Base-by-base conservation (phyloP, 768 basidiomycete species). In the Boletellus ananas region DNA sequence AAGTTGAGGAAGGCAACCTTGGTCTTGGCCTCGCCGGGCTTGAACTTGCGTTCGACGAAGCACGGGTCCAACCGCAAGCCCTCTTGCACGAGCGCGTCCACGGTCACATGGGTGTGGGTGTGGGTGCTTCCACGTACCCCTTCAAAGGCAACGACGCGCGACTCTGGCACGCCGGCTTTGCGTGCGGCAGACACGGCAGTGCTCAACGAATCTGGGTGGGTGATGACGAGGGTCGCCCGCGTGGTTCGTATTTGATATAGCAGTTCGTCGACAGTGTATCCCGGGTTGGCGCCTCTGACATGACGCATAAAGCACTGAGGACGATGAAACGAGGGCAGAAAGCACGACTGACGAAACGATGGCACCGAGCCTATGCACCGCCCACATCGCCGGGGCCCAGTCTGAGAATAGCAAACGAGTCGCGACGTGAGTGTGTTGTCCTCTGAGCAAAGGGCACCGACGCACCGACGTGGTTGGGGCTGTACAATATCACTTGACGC, bases 1-100 rank as follows among this genome's bases (percentile, higher is more conserved):
- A 89, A 85, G 45, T 76, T 79, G 47, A 88, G 68, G 57, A 87
- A 82, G 6, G 87, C 86, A 13, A 88, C 51, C 38, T 79, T 77
- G 12, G 71, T 78, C 60, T 74, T 81, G 21, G 74, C 80, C 64
- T 85, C 85, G 10, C 84, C 86, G 12, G 74, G 72, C 21, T 59
- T 56, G 36, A 87, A 70, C 27, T 59, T 68, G 17, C 70, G 66
- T 47, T 84, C 79, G 23, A 63, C 60, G 57, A 79, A 85, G 49
- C 56, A 62, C 58, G 54, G 70, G 53, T 37, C 66, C 56, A 51
- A 60, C 56, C 49, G 58, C 59, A 60, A 58, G 9, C 76, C 66
- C 51, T 47, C 75, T 76, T 60, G 76, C 12, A 87, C 66, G 27
- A 86, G 71, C 3, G 75, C 64, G 14, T 79, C 72, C 33, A 86